A percentile compares a stretch with the other conserved stretches of the same genome.
Evolutionary conservation across 129 eudicot species (phyloP).

Genomic region (Calendula officinalis): DNA sequence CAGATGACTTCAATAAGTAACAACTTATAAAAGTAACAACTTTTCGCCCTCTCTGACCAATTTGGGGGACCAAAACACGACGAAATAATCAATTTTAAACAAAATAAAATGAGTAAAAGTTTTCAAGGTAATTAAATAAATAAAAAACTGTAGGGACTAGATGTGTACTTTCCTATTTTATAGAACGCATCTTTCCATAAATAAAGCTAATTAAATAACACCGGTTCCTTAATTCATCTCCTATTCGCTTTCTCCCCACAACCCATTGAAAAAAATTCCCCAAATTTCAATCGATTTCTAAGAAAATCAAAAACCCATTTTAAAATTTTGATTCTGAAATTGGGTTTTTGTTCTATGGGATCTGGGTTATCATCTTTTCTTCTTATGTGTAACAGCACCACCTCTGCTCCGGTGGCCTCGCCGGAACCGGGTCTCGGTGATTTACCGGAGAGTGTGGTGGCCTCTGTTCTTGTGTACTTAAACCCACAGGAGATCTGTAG

Average conservation of each 20-base stretch:
- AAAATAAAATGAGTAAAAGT: too few species aligned
- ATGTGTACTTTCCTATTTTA: not conserved
- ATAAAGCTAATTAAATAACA: conserved; percentile 19
- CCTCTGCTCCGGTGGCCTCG: conserved; percentile 22
- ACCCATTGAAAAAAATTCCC: not conserved
- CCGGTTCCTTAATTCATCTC: conserved; percentile 15
- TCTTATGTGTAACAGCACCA: conserved; percentile 34
- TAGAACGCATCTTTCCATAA: not conserved
- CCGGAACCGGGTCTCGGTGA: conserved; percentile 57
- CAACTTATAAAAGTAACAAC: too few species aligned
- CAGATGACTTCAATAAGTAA: too few species aligned
- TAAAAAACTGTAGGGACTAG: conserved; percentile 1
- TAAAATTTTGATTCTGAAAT: not conserved
- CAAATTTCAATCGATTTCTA: not conserved
- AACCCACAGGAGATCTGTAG: conserved; percentile 68
- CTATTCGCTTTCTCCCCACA: conserved; percentile 7
- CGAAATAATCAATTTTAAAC: too few species aligned
- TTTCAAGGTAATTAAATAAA: too few species aligned
- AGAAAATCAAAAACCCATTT: conserved; percentile 3
- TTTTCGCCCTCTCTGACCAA: too few species aligned
- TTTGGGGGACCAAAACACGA: too few species aligned
- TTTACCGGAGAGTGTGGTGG: conserved; percentile 84
- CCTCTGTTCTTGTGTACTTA: conserved; percentile 51
- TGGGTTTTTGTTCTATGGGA: conserved; percentile 27
- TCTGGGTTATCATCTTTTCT: conserved; percentile 34